Percentiles rank a stretch among this genome's conserved stretches.
Conservation (phyloP, 345 rosid genomes). For the Balakata baccata region DNA sequence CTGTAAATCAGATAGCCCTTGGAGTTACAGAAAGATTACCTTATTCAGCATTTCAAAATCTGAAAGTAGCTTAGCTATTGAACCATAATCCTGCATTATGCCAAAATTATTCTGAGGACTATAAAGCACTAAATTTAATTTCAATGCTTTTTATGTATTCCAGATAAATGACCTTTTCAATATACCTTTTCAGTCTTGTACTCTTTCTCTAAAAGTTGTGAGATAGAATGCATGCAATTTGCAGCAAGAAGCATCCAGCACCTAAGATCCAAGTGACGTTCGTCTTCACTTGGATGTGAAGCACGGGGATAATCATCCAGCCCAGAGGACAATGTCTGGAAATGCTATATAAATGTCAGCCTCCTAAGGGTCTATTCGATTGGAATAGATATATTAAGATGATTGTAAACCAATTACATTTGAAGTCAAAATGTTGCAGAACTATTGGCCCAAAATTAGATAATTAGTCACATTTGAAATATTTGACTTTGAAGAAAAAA, state of each 20-base stretch:
- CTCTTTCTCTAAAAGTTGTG: slow-evolving; percentile 42
- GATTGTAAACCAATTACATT: not conserved
- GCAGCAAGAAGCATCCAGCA: slow-evolving; percentile 97
- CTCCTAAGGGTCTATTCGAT: not conserved
- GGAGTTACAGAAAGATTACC: slow-evolving; percentile 33
- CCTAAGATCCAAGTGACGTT: slow-evolving; percentile 89
- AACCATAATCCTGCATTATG: too few relatives aligned
- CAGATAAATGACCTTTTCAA: not conserved
- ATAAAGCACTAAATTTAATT: slow-evolving; percentile 7
- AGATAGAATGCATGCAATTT: slow-evolving; percentile 73
- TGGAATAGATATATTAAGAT: too few relatives aligned
- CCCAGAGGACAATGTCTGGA: slow-evolving; percentile 74
- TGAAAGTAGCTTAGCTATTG: slow-evolving; percentile 43
- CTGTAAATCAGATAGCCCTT: slow-evolving; percentile 4
- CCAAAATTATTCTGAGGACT: slow-evolving; percentile 11
- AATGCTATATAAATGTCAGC: slow-evolving; percentile 26
- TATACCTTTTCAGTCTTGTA: slow-evolving; percentile 44
- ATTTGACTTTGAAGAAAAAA: not conserved
- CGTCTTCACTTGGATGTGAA: slow-evolving; percentile 85
- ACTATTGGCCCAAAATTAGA: not conserved
- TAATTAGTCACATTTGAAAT: not conserved
- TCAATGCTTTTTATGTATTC: not conserved
- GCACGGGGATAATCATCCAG: slow-evolving; percentile 95
- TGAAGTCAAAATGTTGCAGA: not conserved
- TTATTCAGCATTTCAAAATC: slow-evolving; percentile 74